These are phyloP conservation scores for Irpex sp. DNA, from an alignment of 1,284 basidiomycete genomes.

Conservation along the genomic window DNA sequence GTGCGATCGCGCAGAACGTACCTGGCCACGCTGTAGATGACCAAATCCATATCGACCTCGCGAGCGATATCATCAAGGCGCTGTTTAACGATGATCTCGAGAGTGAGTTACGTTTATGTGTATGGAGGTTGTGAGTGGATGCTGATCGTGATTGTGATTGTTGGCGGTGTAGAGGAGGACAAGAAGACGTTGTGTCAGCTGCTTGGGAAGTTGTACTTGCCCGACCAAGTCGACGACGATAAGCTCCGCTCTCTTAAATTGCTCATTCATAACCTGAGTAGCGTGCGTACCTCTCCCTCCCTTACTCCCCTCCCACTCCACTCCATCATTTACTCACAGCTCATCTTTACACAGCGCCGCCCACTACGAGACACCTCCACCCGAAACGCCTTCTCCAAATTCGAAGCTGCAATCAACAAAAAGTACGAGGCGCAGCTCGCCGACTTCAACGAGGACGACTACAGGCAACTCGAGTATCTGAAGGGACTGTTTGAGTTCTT, in stretches of 20 bases:
- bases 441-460: conserved; percentile 70
- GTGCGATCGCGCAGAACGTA: conserved; percentile 32
- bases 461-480: conserved; percentile 54
- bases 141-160: neutral
- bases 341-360: conserved; percentile 49
- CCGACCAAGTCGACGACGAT: conserved; percentile 59
- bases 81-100: conserved; percentile 47
- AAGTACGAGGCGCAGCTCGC: conserved; percentile 56
- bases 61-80: conserved; percentile 67
- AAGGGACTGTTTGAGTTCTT: conserved; percentile 64
- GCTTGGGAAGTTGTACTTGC: conserved; percentile 76
- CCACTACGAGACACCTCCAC: conserved; percentile 68
- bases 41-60: conserved; percentile 76
- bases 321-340: neutral
- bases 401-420: conserved; percentile 57
- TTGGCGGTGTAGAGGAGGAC: conserved; percentile 69
- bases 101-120: conserved; percentile 29
- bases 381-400: conserved; percentile 68
- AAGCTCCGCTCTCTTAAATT: conserved; percentile 63
- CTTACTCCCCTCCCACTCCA: conserved; percentile 1
- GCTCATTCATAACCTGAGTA: conserved; percentile 54
- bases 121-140: neutral
- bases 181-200: conserved; percentile 81
- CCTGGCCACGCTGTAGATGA: conserved; percentile 41
- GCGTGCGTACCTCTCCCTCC: conserved; percentile 40